Evolutionary conservation across 1,139 yeast genomes (phyloP), one percentile per base, ranked within the genome.

Genomic region (Zygosaccharomyces sapae): DNA sequence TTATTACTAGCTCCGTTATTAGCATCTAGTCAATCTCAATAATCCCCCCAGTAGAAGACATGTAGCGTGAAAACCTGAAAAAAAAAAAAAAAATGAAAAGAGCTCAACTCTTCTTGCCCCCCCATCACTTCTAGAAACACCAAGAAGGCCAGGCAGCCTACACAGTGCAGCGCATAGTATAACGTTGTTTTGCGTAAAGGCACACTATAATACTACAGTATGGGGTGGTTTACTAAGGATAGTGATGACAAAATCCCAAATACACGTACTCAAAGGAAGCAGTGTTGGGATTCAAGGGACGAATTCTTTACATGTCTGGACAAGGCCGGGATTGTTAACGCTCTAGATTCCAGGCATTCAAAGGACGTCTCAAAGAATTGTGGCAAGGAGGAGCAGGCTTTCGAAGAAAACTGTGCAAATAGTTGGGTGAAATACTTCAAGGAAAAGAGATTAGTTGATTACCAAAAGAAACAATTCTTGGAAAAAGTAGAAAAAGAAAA

Each of bases 261-360:
- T 51, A 74, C 73, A 53, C 73, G 83, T 54, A 65, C 73, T 24
- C 72, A 76, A 47, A 72, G 88, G 51, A 72, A 75, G 55, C 67
- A 67, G 51, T 83, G 90, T 66, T 83, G 89, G 89, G 83, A 77
- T 34, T 70, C 83, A 13, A 71, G 90, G 49, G 90, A 83, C 58
- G 55, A 57, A 22, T 82, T 70, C 57, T 80, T 81, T 55, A 67
- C 63, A 2, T 83, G 90, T 58, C 67, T 83, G 40, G 86, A 82
- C 59, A 71, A 67, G 49, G 69, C 77, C 53, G 60, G 71, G 22
- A 75, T 82, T 29, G 70, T 72, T 3, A 79, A 81, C 56, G 75
- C 80, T 3, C 56, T 71, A 9, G 77, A 74, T 44, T 70, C 70
- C n/a, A 57, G 59, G 33, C 56, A 59, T 24, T 56, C 60, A n/a